Conservation (phyloP, 208 protist species). For the Trypanosoma brucei region DNA sequence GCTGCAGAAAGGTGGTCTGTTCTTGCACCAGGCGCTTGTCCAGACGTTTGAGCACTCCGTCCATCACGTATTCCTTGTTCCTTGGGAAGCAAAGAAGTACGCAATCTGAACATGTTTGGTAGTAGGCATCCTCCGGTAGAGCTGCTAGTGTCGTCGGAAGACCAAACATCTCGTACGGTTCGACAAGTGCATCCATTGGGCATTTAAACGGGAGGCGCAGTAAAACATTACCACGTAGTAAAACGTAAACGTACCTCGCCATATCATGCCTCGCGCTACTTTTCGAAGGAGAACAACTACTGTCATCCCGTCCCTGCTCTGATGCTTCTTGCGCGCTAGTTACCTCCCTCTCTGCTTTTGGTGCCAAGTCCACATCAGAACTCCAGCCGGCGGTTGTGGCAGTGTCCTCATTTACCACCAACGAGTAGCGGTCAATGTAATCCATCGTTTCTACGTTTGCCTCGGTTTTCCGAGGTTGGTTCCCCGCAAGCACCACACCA, state of each 20-base stretch:
- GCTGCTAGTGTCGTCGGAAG: conserved; percentile 35
- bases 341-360: no score
- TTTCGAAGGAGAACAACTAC: neutral
- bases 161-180: conserved; percentile 51
- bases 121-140: conserved; percentile 50
- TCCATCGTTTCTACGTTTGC: neutral
- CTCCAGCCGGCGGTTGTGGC: no score
- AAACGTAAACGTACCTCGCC: conserved; percentile 23
- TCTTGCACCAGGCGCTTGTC: conserved; percentile 30
- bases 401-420: neutral
- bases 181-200: conserved; percentile 40
- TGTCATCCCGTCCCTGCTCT: neutral
- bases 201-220: conserved; percentile 26
- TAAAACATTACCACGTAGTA: conserved; percentile 34
- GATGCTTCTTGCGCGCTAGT: neutral
- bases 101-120: conserved; percentile 46
- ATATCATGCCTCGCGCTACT: neutral
- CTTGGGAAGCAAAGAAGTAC: conserved; percentile 30
- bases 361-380: neutral
- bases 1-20: conserved; percentile 32
- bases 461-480: neutral
- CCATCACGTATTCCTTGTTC: conserved; percentile 13
- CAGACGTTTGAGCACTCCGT: conserved; percentile 27
- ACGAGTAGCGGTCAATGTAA: neutral
- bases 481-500: conserved; percentile 10